Conservation (phyloP, 257 asterid species). For the Penstemon eatonii region DNA sequence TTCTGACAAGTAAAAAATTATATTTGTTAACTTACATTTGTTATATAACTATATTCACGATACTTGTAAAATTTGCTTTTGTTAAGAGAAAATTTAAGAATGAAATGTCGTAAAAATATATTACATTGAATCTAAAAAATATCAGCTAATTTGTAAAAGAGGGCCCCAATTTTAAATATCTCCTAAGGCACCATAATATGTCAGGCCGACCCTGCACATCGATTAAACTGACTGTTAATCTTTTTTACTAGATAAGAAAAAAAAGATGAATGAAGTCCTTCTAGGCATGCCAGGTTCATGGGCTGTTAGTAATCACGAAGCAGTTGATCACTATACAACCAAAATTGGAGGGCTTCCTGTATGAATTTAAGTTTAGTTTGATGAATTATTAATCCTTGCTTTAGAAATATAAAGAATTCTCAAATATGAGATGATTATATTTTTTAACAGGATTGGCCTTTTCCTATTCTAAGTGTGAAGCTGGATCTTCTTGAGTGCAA, state of each 20-base stretch:
- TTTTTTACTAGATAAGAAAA: constrained; percentile 13
- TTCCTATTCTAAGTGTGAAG: constrained; percentile 36
- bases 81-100: no score
- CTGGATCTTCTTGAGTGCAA: constrained; percentile 56
- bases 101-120: no score
- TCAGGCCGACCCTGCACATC: no score
- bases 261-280: constrained; percentile 57
- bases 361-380: constrained; percentile 33
- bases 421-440: constrained; percentile 13
- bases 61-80: no score
- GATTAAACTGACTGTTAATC: no score
- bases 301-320: constrained; percentile 76
- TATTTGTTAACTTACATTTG: no score
- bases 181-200: no score
- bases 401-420: not conserved
- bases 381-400: not conserved
- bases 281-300: constrained; percentile 92
- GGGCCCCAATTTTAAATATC: no score
- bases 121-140: no score
- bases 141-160: no score
- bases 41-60: no score
- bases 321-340: constrained; percentile 81
- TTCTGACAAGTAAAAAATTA: no score
- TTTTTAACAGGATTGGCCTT: constrained; percentile 74
- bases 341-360: constrained; percentile 94